Conservation (phyloP, 2,329 filamentous ascomycete species). For the Aureobasidium sp. region DNA sequence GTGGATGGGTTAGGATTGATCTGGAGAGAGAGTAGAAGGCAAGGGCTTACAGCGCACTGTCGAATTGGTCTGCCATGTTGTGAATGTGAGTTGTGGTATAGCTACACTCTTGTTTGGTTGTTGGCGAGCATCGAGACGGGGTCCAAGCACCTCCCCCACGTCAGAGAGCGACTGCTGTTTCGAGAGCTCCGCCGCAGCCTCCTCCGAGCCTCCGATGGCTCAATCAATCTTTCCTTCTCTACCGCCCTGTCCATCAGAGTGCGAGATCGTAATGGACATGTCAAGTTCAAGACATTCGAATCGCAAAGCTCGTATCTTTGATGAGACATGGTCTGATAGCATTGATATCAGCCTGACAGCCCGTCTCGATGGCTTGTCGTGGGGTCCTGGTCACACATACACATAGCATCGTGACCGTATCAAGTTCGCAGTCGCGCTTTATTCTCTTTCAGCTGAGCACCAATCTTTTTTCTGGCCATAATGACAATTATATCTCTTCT, state of each 20-base stretch:
- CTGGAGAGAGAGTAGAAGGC: background rate
- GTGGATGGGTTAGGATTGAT: background rate
- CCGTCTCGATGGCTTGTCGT: background rate
- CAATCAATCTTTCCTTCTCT: background rate
- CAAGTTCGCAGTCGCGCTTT: background rate
- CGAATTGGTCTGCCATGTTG: constrained; percentile 20
- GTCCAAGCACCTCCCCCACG: constrained; percentile 12
- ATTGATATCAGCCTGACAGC: background rate
- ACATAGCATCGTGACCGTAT: background rate
- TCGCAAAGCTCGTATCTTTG: background rate
- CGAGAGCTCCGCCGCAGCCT: background rate
- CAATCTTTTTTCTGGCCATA: no score
- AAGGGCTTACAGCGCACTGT: constrained; percentile 16
- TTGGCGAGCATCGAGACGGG: background rate
- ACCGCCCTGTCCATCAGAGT: background rate
- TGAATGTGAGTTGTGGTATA: background rate
- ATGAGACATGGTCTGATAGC: background rate
- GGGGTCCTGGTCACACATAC: background rate
- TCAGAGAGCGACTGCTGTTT: constrained; percentile 5
- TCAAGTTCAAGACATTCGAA: background rate
- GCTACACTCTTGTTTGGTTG: background rate
- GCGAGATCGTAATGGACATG: background rate
- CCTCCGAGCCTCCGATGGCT: background rate
- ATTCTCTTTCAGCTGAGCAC: background rate
- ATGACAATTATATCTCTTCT: background rate